These are phyloP conservation scores for Cytospora chrysosperma DNA, from an alignment of 2,329 filamentous ascomycete species.

Conservation along the genomic window DNA sequence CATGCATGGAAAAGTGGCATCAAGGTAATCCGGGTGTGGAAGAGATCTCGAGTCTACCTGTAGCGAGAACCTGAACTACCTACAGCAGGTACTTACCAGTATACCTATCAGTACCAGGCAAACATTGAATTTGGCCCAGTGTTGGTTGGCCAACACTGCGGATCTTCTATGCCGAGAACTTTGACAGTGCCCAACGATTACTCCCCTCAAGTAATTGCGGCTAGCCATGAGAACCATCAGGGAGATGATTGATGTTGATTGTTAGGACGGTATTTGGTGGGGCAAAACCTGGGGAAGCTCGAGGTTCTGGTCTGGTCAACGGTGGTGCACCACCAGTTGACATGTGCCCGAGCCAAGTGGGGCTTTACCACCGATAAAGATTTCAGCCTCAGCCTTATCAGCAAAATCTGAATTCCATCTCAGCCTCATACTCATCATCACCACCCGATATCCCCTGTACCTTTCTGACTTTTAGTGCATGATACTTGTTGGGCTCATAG, in stretches of 20 bases:
- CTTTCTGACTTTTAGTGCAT: not conserved
- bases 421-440: not conserved
- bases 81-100: no score
- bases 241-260: not conserved
- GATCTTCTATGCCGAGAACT: not conserved
- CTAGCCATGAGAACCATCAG: not conserved
- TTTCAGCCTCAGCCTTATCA: not conserved
- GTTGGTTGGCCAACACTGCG: not conserved
- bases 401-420: not conserved
- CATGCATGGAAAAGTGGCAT: not conserved
- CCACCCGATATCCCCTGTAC: not conserved
- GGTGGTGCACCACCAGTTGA: no score
- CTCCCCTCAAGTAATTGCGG: not conserved
- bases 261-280: not conserved
- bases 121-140: not conserved
- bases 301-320: not conserved
- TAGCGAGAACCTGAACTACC: slow-evolving; percentile 1
- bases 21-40: not conserved
- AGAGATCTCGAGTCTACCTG: not conserved
- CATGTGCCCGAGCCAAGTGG: not conserved
- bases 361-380: not conserved
- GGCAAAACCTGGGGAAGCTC: not conserved
- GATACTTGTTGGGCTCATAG: not conserved
- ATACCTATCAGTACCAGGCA: not conserved
- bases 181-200: no score